Evolutionary conservation across 352 stramenopile genomes (phyloP), one percentile per base, ranked within the genome.

Genomic region (Aphanomyces stellatus): DNA sequence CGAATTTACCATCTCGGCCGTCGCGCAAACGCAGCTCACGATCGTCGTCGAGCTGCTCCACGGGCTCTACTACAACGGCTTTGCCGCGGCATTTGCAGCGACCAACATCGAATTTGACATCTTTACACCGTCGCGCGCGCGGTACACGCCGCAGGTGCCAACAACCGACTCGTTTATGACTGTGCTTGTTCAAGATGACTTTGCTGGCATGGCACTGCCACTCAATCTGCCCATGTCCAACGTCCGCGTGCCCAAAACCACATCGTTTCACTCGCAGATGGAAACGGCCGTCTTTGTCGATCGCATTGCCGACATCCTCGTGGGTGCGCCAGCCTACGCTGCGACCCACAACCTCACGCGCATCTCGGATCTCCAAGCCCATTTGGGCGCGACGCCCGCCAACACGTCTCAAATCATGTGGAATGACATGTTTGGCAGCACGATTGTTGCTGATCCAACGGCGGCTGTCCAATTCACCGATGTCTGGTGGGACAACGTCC

Each of bases 21-120:
- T 98, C 5, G 80, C 81, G 37, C 69, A 82, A 33, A 80, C 91
- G 0, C 78, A 98, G 41, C 42, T 99, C 17, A 97, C 91, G 0
- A 75, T 98, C 37, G 82, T 88, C 2, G 72, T 98, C 2, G 95
- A 99, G 75, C 80, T 99, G 30, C 57, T 98, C 17, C 88, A 98
- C 67, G 96, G 95, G 4, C 77, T 93, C 33, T 98, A 97, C 62
- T 92, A 98, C 48, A 74, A 78, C 25, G 91, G 98, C 40, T 99
- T 98, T 71, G 73, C 81, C 10, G 59, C 78, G 37, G 81, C 89
- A 2, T 85, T 96, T 42, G 85, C 72, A 0, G 31, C 82, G 19
- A 79, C 96, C 62, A 79, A 86, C 24, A 89, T 94, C 37, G 87
- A 97, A 53, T 60, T 98, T 6, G 76, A 79, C 7, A 74, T 99